Base-by-base conservation (phyloP, 2,329 filamentous ascomycete species). In the Aureobasidium leucospermi region DNA sequence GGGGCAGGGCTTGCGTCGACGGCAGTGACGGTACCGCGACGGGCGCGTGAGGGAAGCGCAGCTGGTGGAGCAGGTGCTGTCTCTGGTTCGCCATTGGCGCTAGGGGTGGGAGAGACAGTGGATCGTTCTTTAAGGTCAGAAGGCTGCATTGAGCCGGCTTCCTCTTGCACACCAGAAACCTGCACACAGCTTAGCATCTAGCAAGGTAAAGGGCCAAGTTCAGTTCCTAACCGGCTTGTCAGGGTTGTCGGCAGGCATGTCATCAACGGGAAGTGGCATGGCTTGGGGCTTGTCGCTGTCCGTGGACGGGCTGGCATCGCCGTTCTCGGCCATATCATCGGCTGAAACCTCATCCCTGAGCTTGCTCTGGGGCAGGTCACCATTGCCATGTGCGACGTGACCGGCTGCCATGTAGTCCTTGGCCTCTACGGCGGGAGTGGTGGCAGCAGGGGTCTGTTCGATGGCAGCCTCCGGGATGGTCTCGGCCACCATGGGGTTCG, bases 391-490 rank as follows among this genome's bases (percentile, higher is more conserved):
- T 64, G 63, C 49, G 8, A 65, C 43, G n/a, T 31, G 39, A 28
- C 61, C 61, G 46, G 61, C 62, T 8, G 64, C 63, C 31, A 67
- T 59, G 11, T 66, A 65, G 47, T 67, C 62, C 60, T 60, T 68
- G 61, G 62, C 62, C 56, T 65, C 68, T 63, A 64, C 69, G 57
- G 71, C 67, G 51, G 67, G 69, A 31, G 72, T 70, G n/a, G 36
- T 34, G 19, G 41, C 51, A 9, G 69, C 60, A 10, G 70, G 61
- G 65, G 71, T 63, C 34, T 71, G 71, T 57, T 74, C 73, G 46
- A 77, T 67, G 8, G 75, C 76, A 53, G 72, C 67, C 65, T 78
- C 75, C 48, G 76, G 75, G 6, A 78, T 69, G 6, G 70, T 65
- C 49, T 76, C 74, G 28, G 66, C 63, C 39, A 75, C 66, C 15